phyloP scores from a whole-genome alignment of 2,329 filamentous ascomycete genomes.

The Venturia pyrina region DNA sequence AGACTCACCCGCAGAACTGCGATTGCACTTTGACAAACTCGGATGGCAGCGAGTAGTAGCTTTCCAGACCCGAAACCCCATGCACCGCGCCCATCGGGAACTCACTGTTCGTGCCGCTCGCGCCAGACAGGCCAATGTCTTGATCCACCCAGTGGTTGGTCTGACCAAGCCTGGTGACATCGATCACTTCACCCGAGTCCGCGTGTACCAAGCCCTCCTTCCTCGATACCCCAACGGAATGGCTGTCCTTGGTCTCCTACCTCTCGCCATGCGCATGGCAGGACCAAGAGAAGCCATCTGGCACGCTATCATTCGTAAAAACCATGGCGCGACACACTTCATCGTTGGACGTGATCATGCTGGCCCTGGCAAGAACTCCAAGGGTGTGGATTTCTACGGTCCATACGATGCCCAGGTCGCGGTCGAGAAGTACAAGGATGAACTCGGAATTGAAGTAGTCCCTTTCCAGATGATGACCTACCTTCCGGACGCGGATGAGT shows the following conservation, averaged over 20 bases:
- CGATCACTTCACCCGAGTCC: conserved; percentile 98
- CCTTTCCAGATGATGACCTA: conserved; percentile 99
- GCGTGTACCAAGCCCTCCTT: conserved; percentile 94
- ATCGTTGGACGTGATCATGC: conserved; percentile 98
- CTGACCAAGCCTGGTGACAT: conserved; percentile 99
- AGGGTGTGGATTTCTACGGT: conserved; percentile 94
- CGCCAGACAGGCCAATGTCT: conserved; percentile 91
- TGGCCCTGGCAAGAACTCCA: conserved; percentile 95
- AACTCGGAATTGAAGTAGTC: conserved; percentile 97
- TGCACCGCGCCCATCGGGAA: conserved; percentile 98
- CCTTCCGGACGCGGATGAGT: conserved; percentile 93
- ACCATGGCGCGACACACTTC: conserved; percentile 97
- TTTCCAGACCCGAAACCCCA: conserved; percentile 98
- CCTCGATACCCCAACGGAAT: conserved; percentile 98
- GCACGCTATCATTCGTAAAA: conserved; percentile 99
- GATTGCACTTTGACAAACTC: conserved; percentile 97
- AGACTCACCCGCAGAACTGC: conserved; percentile 91
- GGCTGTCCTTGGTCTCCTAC: conserved; percentile 90
- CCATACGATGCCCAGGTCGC: conserved; percentile 95
- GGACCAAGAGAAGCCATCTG: conserved; percentile 97
- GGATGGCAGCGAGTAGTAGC: conserved; percentile 96
- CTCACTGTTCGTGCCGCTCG: conserved; percentile 94
- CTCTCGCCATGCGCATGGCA: conserved; percentile 98
- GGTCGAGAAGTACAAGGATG: conserved; percentile 90
- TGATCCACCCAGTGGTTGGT: conserved; percentile 97